A percentile compares a stretch with the other conserved stretches of the same genome.
Conservation (phyloP, 2,329 filamentous ascomycete genomes). For the Hypoxylon sp. region DNA sequence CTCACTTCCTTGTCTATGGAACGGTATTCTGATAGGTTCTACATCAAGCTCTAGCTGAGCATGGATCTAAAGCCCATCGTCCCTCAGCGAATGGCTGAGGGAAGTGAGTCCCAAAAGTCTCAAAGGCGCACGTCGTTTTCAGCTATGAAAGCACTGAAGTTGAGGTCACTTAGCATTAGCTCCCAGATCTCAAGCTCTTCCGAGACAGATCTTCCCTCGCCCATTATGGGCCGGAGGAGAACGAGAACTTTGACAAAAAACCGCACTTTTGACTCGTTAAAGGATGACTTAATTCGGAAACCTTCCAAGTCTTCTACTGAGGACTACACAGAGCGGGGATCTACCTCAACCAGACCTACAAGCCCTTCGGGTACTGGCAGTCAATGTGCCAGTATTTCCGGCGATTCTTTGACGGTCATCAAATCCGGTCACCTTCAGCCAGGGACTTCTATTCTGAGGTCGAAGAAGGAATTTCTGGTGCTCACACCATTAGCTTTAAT, state of each 20-base stretch:
- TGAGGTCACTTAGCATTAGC: slow-evolving; percentile 53
- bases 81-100: slow-evolving; percentile 45
- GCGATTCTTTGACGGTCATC: slow-evolving; percentile 53
- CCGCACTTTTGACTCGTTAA: slow-evolving; percentile 45
- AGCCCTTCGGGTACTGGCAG: slow-evolving; percentile 52
- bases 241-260: slow-evolving; percentile 49
- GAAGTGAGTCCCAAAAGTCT: slow-evolving; percentile 43
- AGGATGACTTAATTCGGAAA: slow-evolving; percentile 49
- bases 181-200: slow-evolving; percentile 53
- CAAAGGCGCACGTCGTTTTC: slow-evolving; percentile 53
- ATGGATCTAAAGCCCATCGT: slow-evolving; percentile 49
- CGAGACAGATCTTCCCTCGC: slow-evolving; percentile 46
- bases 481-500: slow-evolving; percentile 66
- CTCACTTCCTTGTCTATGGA: slow-evolving; percentile 13
- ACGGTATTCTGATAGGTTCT: slow-evolving; percentile 14
- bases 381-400: slow-evolving; percentile 51
- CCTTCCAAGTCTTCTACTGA: slow-evolving; percentile 53
- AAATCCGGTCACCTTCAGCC: slow-evolving; percentile 65
- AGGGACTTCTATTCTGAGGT: slow-evolving; percentile 65
- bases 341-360: slow-evolving; percentile 53
- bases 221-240: slow-evolving; percentile 42
- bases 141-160: slow-evolving; percentile 52
- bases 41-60: slow-evolving; percentile 25
- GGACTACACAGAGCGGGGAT: slow-evolving; percentile 48
- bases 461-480: slow-evolving; percentile 66